phyloP scores from a whole-genome alignment of 768 basidiomycete genomes.

The Stropharia rugosoannulata region DNA sequence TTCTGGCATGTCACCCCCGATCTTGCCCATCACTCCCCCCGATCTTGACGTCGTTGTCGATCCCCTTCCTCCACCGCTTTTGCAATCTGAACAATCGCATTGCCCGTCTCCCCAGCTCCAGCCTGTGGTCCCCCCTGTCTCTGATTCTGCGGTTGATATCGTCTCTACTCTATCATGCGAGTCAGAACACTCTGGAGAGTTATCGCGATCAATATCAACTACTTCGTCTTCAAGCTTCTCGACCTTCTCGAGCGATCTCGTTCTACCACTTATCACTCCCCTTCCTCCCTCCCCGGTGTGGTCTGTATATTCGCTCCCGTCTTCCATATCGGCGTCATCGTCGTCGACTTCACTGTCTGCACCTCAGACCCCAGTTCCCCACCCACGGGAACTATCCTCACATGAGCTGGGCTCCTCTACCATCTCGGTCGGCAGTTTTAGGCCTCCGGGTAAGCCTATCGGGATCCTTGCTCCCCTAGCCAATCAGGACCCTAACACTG shows the following conservation, averaged over 20 bases:
- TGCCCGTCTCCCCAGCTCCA: too few species aligned
- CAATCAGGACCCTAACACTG: slow-evolving; percentile 6
- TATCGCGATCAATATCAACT: slow-evolving; percentile 6
- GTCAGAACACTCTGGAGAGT: neutral
- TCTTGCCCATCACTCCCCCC: slow-evolving; percentile 9
- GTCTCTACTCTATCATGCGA: neutral
- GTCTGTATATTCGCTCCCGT: slow-evolving; percentile 8
- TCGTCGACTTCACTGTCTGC: neutral
- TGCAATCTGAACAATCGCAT: too few species aligned
- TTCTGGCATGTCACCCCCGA: slow-evolving; percentile 16
- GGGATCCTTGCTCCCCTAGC: slow-evolving; percentile 13
- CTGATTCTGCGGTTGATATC: too few species aligned
- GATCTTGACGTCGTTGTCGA: slow-evolving; percentile 8
- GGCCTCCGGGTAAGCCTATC: slow-evolving; percentile 15
- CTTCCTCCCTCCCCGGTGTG: slow-evolving; percentile 13
- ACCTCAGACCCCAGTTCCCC: slow-evolving; percentile 5
- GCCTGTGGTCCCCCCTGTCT: too few species aligned
- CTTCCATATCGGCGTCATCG: slow-evolving; percentile 6
- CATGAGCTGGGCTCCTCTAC: neutral
- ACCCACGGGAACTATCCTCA: neutral
- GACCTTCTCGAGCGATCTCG: neutral
- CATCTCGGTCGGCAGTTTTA: neutral
- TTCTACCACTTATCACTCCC: slow-evolving; percentile 8
- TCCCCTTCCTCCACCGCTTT: slow-evolving; percentile 6
- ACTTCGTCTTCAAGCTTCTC: slow-evolving; percentile 2